These are phyloP conservation scores for Saposhnikovia divaricata DNA, from an alignment of 129 eudicot species.

Conservation along the genomic window DNA sequence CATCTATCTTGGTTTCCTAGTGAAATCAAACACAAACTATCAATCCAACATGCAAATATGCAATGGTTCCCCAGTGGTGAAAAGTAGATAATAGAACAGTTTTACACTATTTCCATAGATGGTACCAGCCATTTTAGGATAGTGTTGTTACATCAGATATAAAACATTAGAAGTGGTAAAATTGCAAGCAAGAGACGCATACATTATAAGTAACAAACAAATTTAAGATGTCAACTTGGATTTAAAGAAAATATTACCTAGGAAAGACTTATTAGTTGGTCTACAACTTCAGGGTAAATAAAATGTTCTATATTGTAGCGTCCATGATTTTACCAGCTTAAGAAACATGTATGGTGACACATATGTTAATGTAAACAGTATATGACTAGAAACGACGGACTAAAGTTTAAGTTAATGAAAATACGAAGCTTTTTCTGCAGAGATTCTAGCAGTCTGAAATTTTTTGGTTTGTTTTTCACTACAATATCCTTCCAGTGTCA, in stretches of 20 bases:
- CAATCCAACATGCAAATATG: not conserved
- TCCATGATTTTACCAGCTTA: not conserved
- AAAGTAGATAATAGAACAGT: not conserved
- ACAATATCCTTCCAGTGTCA: not conserved
- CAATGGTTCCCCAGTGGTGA: not conserved
- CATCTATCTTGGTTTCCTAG: slow-evolving; percentile 32
- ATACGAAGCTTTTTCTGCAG: not conserved
- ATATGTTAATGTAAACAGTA: not conserved
- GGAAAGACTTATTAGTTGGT: not conserved
- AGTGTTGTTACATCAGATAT: not conserved
- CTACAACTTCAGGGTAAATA: not conserved
- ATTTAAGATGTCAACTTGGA: not conserved
- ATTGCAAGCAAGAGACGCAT: not conserved
- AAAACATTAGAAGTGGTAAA: not conserved
- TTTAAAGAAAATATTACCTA: not conserved
- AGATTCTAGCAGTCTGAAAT: not conserved
- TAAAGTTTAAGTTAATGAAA: not conserved
- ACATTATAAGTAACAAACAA: not conserved
- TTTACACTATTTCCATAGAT: not conserved
- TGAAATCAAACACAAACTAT: slow-evolving; percentile 2
- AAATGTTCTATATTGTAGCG: not conserved
- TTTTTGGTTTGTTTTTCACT: not conserved
- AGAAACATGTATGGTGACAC: not conserved
- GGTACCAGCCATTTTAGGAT: not conserved
- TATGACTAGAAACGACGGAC: not conserved